Evolutionary conservation across 805 yeast species (phyloP).

Genomic region (Ogataea angusta): DNA sequence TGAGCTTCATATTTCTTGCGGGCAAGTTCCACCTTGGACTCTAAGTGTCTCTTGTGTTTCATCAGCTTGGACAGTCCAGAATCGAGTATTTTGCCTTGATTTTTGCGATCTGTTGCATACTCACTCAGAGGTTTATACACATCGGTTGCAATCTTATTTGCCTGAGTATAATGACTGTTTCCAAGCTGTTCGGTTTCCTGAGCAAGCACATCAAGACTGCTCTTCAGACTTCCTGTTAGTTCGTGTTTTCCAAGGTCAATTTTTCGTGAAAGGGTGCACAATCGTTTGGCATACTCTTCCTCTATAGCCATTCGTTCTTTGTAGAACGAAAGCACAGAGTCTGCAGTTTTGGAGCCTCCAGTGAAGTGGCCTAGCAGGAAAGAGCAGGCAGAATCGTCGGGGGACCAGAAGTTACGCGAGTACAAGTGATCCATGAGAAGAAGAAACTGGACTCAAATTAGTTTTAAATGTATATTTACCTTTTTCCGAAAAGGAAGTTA

Average conservation of each 20-base stretch:
- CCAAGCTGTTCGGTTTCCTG: conserved; percentile 59
- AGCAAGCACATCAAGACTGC: conserved; percentile 56
- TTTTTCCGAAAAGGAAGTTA: conserved; percentile 5
- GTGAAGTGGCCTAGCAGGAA: conserved; percentile 55
- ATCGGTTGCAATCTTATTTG: conserved; percentile 48
- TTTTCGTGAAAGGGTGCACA: conserved; percentile 49
- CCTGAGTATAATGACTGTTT: conserved; percentile 50
- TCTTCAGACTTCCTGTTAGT: conserved; percentile 58
- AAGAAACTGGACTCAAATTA: conserved; percentile 4
- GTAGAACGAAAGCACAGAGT: conserved; percentile 46
- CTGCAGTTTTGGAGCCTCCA: conserved; percentile 56
- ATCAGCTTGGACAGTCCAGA: conserved; percentile 52
- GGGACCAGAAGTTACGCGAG: conserved; percentile 43
- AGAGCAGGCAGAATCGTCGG: conserved; percentile 57
- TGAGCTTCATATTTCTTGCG: conserved; percentile 54
- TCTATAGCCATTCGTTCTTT: conserved; percentile 61
- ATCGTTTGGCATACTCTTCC: conserved; percentile 62
- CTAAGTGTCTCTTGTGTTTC: conserved; percentile 40
- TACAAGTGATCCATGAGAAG: conserved; percentile 17
- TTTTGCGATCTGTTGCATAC: conserved; percentile 49
- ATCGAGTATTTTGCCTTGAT: conserved; percentile 55
- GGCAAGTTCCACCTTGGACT: conserved; percentile 35
- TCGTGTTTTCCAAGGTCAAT: conserved; percentile 21
- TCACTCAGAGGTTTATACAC: conserved; percentile 50
- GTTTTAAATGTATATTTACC: conserved; percentile 9